Evolutionary conservation across 2,329 filamentous ascomycete genomes (phyloP).

Genomic region (Ophiostoma sp.): DNA sequence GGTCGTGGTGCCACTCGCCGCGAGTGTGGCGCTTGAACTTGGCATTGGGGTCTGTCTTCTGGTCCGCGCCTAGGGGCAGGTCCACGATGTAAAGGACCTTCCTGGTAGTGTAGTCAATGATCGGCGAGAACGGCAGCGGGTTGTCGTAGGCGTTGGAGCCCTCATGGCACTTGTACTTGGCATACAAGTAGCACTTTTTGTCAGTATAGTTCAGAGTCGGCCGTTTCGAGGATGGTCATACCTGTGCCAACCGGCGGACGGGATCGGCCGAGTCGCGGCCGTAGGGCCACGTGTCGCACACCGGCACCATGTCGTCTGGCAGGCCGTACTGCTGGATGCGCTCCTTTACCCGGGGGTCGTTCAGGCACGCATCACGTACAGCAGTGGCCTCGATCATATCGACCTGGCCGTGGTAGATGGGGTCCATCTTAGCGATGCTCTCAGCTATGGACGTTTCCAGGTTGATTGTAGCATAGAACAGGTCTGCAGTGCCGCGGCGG

Average conservation of each 20-base stretch:
- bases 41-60: constrained; percentile 32
- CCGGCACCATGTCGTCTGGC: constrained; percentile 40
- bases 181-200: constrained; percentile 18
- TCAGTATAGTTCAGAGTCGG: too few species aligned
- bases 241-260: constrained; percentile 13
- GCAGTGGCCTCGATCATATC: constrained; percentile 33
- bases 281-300: constrained; percentile 53
- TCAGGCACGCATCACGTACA: constrained; percentile 33
- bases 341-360: constrained; percentile 34
- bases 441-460: constrained; percentile 1
- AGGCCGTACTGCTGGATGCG: constrained; percentile 40
- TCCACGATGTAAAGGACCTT: constrained; percentile 39
- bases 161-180: constrained; percentile 19
- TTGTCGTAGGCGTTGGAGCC: constrained; percentile 55
- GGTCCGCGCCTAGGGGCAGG: constrained; percentile 39
- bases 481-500: constrained; percentile 21
- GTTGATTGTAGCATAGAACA: constrained; percentile 25
- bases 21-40: constrained; percentile 41
- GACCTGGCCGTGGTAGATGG: constrained; percentile 28
- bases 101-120: constrained; percentile 45
- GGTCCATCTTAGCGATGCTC: constrained; percentile 33
- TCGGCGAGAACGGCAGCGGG: constrained; percentile 48
- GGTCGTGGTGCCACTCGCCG: constrained; percentile 38
- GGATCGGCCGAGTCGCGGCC: constrained; percentile 7
- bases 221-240: too few species aligned